phyloP scores from a whole-genome alignment of 225 moss, liverwort and hornwort genomes.

The Sphagnum contortum region DNA sequence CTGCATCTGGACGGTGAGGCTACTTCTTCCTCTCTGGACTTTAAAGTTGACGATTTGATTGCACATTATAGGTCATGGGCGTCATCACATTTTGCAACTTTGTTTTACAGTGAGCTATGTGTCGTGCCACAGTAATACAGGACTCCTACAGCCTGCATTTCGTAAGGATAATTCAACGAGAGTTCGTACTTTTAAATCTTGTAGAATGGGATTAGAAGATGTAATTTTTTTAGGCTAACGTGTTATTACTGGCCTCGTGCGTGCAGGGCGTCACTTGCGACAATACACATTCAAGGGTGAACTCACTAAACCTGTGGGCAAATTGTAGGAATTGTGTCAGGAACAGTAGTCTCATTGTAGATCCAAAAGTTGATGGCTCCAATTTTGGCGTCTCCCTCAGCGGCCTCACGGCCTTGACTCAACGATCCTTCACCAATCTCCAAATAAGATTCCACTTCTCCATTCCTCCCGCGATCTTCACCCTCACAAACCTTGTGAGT shows the following conservation, averaged over 20 bases:
- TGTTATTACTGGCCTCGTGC: background rate
- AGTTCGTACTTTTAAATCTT: too few species aligned
- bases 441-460: background rate
- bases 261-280: background rate
- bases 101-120: too few species aligned
- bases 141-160: too few species aligned
- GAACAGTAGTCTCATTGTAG: background rate
- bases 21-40: background rate
- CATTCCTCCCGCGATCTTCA: constrained; percentile 1
- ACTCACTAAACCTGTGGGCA: background rate
- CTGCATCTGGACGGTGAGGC: background rate
- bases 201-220: too few species aligned
- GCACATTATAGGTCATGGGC: too few species aligned
- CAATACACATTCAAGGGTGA: background rate
- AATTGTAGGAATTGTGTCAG: background rate
- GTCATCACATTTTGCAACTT: too few species aligned
- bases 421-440: background rate
- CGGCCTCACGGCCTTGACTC: background rate
- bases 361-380: too few species aligned
- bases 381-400: background rate
- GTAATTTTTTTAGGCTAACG: too few species aligned
- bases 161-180: too few species aligned
- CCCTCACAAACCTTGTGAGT: background rate
- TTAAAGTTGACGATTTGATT: too few species aligned
- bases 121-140: too few species aligned